Base-by-base conservation (phyloP, 1,284 basidiomycete genomes). In the Irpex lacteus region DNA sequence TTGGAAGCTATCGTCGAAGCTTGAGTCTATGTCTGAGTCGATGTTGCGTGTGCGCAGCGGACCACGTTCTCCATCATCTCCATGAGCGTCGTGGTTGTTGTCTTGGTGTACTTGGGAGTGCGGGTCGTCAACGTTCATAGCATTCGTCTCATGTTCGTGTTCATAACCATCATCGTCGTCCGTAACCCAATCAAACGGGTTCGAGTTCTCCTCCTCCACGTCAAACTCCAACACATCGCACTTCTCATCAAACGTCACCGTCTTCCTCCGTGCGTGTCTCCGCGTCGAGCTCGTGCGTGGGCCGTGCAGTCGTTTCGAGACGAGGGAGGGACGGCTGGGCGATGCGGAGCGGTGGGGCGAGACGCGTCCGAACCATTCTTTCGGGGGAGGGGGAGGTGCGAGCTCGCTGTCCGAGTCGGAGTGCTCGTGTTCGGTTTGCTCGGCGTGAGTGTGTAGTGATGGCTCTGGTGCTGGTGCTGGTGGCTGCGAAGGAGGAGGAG, bases 171-270 rank as follows among this genome's bases (percentile, higher is more conserved):
- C 75, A 11, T 86, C 83, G 8, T 82, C 81, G 54, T 85, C 87
- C 36, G 79, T 67, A 5, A 66, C 66, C 68, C 68, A 80, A 40
- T 73, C 76, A 36, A 78, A 74, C 26, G 69, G 74, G 32, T 77
- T 75, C 49, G 76, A 76, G 7, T 74, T 55, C 61, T 71, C 69
- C 18, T 73, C 85, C 53, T 89, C 86, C 13, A 82, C 77, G 64
- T 93, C 89, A 73, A 94, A 95, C 74, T 97, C 95, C 64, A 96
- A 80, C 32, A 98, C 94, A 69, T 97, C 94, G 68, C 93, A 94
- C 6, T 88, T 83, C 69, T 92, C 88, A 74, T 94, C 86, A 69
- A 95, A 98, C 0, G 90, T 94, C 57, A 98, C 96, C 0, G 90
- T 96, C 76, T 95, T 92, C 67, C 87, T 78, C 63, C 82, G 82